These are phyloP conservation scores for Coprinopsis sp. DNA, from an alignment of 768 basidiomycete genomes.

Conservation along the genomic window DNA sequence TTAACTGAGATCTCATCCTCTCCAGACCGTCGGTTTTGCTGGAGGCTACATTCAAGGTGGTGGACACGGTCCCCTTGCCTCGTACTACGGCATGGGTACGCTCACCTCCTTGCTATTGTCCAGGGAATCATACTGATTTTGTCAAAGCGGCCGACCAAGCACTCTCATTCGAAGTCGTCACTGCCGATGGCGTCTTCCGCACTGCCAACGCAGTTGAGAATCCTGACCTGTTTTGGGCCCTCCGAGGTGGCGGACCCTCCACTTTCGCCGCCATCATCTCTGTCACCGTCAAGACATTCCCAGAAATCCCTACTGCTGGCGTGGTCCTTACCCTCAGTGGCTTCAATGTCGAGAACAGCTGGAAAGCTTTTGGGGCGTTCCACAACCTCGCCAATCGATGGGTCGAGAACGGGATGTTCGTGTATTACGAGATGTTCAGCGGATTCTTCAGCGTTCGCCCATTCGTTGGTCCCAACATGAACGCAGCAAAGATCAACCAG, in stretches of 20 bases:
- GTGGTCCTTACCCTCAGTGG: constrained; percentile 11
- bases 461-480: constrained; percentile 13
- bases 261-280: constrained; percentile 13
- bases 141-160: constrained; percentile 23
- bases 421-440: constrained; percentile 11
- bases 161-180: constrained; percentile 36
- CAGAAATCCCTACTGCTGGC: constrained; percentile 13
- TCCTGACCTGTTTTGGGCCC: constrained; percentile 41
- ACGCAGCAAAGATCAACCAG: constrained; percentile 11
- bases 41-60: constrained; percentile 40
- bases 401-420: constrained; percentile 12
- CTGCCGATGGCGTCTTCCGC: constrained; percentile 34
- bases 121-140: not conserved
- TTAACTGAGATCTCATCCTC: not conserved
- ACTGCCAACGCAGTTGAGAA: constrained; percentile 35
- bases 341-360: constrained; percentile 3
- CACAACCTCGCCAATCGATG: constrained; percentile 11
- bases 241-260: constrained; percentile 35
- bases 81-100: constrained; percentile 17
- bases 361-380: constrained; percentile 12
- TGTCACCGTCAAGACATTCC: constrained; percentile 14
- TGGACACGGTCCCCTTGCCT: constrained; percentile 25
- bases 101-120: not conserved
- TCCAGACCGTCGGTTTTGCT: constrained; percentile 31
- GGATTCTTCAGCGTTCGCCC: constrained; percentile 8